Evolutionary conservation across 306 rosid genomes (phyloP), one percentile per base, ranked within the genome.

Genomic region (Oemleria cerasiformis): DNA sequence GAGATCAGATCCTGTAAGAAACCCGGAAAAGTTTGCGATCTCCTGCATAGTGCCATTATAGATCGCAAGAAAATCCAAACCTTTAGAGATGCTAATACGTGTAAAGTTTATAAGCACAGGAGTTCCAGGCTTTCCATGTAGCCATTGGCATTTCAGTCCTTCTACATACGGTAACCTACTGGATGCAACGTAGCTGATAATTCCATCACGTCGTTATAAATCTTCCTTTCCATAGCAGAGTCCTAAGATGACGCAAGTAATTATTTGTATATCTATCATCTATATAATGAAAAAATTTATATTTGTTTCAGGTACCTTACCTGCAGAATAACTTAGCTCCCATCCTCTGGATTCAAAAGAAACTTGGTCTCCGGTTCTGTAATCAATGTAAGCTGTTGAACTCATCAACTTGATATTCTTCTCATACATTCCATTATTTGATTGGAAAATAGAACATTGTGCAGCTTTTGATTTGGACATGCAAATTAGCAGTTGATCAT

Each of bases 61-160:
- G 15, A 62, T 39, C 10, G 48, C 67, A 62, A 62, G 14, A 62
- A 40, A 62, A 40, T 62, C 67, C 47, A 62, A n/a, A 39, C 42
- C 20, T 62, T 39, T 39, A 17, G 47, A 38, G 11, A 62, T 62
- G 48, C 40, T 62, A 9, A 62, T 62, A 15, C n/a, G 48, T 12
- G 67, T 40, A 25, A 62, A 62, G 67, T 6, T 40, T 38, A 62
- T 17, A 9, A 42, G 40, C 9, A 62, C 48, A 38, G 67, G 67
- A 62, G 48, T 62, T 62, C 67, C 48, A 14, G 67, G 67, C 16
- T 62, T 62, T 62, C 67, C 67, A 62, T 62, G 45, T 47, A 62
- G 67, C 67, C 67, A 62, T 4, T 40, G 45, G 67, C 48, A 62
- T 36, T n/a, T 30, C 47, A 62, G 48, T 62, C 67, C 67, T n/a